These are phyloP conservation scores for Aspergillus udagawae DNA, from an alignment of 2,329 filamentous ascomycete genomes.

Conservation along the genomic window DNA sequence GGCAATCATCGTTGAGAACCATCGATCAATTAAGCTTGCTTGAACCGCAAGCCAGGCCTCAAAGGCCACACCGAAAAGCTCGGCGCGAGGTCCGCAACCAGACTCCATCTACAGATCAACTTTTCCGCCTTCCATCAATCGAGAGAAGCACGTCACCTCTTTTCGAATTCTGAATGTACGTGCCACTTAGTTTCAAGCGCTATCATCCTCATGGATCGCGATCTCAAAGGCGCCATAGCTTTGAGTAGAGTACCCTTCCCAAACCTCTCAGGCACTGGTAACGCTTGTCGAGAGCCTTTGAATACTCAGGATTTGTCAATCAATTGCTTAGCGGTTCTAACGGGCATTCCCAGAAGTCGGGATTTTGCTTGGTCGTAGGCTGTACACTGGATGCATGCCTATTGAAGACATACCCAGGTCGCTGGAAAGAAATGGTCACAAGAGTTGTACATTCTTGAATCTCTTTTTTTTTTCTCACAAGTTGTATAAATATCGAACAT, in stretches of 20 bases:
- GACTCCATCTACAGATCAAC: background rate
- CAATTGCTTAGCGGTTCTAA: background rate
- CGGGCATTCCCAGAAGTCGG: background rate
- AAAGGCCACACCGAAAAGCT: background rate
- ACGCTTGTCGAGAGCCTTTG: background rate
- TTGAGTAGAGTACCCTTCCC: background rate
- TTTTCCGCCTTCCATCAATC: slow-evolving; percentile 14
- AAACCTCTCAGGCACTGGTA: background rate
- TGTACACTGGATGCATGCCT: background rate
- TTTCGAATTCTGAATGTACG: slow-evolving; percentile 5
- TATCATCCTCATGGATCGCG: background rate
- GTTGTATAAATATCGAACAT: background rate
- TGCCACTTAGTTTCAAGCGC: background rate
- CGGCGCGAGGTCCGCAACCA: background rate
- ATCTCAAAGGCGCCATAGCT: background rate
- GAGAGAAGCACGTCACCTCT: slow-evolving; percentile 13
- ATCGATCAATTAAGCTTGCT: background rate
- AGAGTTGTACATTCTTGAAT: background rate
- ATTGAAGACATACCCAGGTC: background rate
- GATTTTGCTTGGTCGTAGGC: background rate
- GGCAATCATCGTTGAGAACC: background rate
- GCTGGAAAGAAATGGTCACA: background rate
- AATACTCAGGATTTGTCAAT: background rate
- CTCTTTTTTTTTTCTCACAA: background rate
- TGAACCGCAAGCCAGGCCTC: background rate